Conservation (phyloP, 2,329 filamentous ascomycete species). For the Fusarium begoniae region DNA sequence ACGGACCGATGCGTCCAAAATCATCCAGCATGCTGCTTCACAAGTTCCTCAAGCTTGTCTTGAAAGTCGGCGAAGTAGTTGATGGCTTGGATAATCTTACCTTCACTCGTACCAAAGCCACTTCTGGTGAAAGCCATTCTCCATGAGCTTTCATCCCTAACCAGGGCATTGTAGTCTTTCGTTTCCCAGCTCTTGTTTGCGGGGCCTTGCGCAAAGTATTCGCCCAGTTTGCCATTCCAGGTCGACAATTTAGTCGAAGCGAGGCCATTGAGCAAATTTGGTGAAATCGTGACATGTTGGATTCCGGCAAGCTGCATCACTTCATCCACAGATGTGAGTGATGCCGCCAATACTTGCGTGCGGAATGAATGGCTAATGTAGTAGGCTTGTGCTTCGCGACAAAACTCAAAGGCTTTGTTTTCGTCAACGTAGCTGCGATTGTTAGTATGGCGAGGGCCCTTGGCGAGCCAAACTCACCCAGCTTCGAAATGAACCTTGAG, state of each 20-base stretch:
- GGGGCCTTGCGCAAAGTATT: slow-evolving; percentile 44
- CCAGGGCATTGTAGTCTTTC: slow-evolving; percentile 31
- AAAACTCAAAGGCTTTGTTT: slow-evolving; percentile 60
- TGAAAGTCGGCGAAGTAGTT: slow-evolving; percentile 68
- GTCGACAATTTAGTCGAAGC: slow-evolving; percentile 47
- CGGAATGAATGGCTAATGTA: slow-evolving; percentile 53
- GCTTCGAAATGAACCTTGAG: slow-evolving; percentile 68
- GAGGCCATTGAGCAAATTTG: slow-evolving; percentile 60
- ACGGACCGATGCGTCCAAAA: not conserved
- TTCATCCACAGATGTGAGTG: slow-evolving; percentile 65
- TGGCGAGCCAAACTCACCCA: slow-evolving; percentile 46
- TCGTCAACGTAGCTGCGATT: slow-evolving; percentile 56
- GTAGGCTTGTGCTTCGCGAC: slow-evolving; percentile 61
- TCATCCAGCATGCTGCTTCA: slow-evolving; percentile 39
- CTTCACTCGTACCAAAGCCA: slow-evolving; percentile 56
- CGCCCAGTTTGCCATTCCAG: slow-evolving; percentile 45
- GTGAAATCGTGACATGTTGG: slow-evolving; percentile 67
- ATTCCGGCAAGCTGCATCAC: slow-evolving; percentile 67
- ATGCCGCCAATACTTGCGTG: slow-evolving; percentile 65
- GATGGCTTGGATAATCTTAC: slow-evolving; percentile 63
- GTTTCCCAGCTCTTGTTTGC: slow-evolving; percentile 42
- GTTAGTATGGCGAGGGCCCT: not conserved
- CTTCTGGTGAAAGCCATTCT: slow-evolving; percentile 61
- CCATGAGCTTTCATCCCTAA: slow-evolving; percentile 57
- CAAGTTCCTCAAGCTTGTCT: slow-evolving; percentile 57